Conservation (phyloP, 768 basidiomycete species). For the Gloeopeniophorella convolvens region DNA sequence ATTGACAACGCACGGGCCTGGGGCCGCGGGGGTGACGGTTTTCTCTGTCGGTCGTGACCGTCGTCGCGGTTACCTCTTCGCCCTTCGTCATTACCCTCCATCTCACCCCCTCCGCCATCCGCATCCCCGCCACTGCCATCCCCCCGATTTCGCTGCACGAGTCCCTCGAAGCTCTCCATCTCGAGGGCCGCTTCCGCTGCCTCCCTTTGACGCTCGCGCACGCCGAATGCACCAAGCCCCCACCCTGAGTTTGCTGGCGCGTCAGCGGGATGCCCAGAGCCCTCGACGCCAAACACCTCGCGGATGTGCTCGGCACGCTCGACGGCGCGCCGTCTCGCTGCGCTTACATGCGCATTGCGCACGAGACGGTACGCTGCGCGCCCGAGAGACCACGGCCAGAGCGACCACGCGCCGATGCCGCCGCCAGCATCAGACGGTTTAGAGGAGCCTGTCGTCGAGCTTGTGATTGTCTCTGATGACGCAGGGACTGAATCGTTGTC, state of each 20-base stretch:
- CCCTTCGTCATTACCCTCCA: background rate
- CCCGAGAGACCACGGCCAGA: conserved; percentile 26
- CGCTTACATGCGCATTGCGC: conserved; percentile 63
- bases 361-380: conserved; percentile 54
- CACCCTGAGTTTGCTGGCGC: conserved; percentile 43
- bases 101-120: conserved; percentile 4
- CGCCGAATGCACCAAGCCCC: conserved; percentile 67
- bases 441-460: background rate
- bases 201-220: conserved; percentile 33
- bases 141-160: background rate
- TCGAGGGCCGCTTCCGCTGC: conserved; percentile 27
- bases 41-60: conserved; percentile 25
- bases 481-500: conserved; percentile 16
- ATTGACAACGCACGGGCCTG: conserved; percentile 47
- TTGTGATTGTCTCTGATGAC: background rate
- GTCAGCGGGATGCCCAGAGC: conserved; percentile 18
- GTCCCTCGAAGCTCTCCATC: conserved; percentile 13
- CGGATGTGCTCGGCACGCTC: conserved; percentile 62
- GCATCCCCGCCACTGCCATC: conserved; percentile 22
- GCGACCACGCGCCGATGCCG: conserved; percentile 16
- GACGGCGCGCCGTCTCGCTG: conserved; percentile 62
- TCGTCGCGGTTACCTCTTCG: conserved; percentile 18
- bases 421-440: background rate
- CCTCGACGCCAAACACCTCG: conserved; percentile 45
- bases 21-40: too few species aligned